Conservation (phyloP, 176 grass and related monocot genomes). For the Melocanna baccifera region DNA sequence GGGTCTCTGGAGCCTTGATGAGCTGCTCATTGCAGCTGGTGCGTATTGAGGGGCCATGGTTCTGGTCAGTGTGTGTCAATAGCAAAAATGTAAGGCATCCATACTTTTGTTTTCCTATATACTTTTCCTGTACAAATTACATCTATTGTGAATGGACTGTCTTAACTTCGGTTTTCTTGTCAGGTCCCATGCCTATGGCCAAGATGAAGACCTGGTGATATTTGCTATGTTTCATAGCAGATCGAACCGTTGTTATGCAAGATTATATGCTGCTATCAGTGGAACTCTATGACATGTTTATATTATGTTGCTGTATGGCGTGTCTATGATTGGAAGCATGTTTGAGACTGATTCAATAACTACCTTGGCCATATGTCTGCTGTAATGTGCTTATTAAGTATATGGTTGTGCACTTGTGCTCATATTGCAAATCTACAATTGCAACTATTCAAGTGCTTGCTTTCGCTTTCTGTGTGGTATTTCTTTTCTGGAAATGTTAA, state of each 20-base stretch:
- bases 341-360: conserved; percentile 41
- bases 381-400: conserved; percentile 34
- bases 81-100: conserved; percentile 16
- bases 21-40: conserved; percentile 54
- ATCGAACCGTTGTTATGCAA: conserved; percentile 1
- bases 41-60: conserved; percentile 39
- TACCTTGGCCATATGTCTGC: conserved; percentile 23
- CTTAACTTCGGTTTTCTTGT: not conserved
- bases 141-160: not conserved
- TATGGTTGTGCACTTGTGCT: conserved; percentile 4
- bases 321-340: conserved; percentile 35
- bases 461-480: conserved; percentile 16
- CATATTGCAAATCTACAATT: conserved; percentile 10
- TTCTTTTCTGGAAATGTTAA: conserved; percentile 27
- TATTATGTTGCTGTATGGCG: conserved; percentile 19
- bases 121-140: not conserved
- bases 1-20: conserved; percentile 57
- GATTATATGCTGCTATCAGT: conserved; percentile 23
- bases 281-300: conserved; percentile 31
- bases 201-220: conserved; percentile 24
- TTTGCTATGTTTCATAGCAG: conserved; percentile 6
- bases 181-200: conserved; percentile 21
- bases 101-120: not conserved
- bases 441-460: not conserved
- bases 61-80: not conserved